Base-by-base conservation (phyloP, 192 early-diverging fungal genomes). In the Physocladia obscura region DNA sequence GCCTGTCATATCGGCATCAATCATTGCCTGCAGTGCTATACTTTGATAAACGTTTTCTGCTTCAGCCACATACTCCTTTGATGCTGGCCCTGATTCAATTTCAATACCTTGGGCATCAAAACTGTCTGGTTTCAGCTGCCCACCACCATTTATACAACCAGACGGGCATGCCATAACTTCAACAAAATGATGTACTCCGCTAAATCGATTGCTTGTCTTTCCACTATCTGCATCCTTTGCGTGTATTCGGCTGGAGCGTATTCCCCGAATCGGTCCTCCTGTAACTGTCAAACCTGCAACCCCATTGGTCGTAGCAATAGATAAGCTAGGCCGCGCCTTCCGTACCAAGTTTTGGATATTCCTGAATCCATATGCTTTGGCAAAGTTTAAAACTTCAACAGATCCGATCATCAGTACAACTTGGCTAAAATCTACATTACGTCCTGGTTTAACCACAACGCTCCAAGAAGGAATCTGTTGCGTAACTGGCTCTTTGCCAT, bases 111-210 rank as follows among this genome's bases (percentile, higher is more conserved):
- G 2, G 13, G 26, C 49, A 32, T 65, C 63, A 17, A 62, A 44
- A 26, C 8, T 56, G 19, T 65, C 69, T 2, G 88, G 82, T 68
- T 91, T 89, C 21, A 95, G 63, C 76, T 99, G 97, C 4, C 97
- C 97, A 56, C 97, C 97, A 19, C 97, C 97, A 68, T 99, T 98
- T 36, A 94, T 92, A 80, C 97, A 99, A 6, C 94, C 97, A 21
- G 88, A 89, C 0, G 97, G 97, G 70, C 97, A 99, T 1, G 97
- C 97, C 86, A 96, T 96, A 17, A 99, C 92, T 67, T 99, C 96
- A 0, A 98, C 91, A 71, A 90, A 99, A 71, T 97, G 89, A 76
- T 94, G 96, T 5, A 47, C 51, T 13, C 26, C 40, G n/a, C n/a
- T n/a, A n/a, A n/a, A n/a, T n/a, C n/a, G n/a, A 44, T 44, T 44